Percentiles rank a stretch among this genome's conserved stretches.
Evolutionary conservation across 805 yeast genomes (phyloP).

Genomic region (Maudiozyma bulderi): DNA sequence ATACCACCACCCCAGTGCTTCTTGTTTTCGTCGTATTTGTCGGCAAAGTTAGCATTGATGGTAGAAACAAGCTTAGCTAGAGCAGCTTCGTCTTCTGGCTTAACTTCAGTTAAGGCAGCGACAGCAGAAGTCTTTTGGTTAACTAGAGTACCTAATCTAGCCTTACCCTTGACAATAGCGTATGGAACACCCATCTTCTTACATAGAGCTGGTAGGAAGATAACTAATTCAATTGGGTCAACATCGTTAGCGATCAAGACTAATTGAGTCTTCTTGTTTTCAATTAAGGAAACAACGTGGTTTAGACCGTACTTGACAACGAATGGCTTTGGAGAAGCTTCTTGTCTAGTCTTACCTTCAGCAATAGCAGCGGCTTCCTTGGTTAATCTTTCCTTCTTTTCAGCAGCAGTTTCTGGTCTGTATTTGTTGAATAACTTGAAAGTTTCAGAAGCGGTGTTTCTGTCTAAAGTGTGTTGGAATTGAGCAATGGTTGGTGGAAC

Average conservation of each 20-base stretch:
- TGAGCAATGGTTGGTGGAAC: conserved; percentile 98
- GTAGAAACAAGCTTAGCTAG: conserved; percentile 72
- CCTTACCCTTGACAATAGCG: conserved; percentile 97
- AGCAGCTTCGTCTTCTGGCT: conserved; percentile 88
- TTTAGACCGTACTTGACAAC: conserved; percentile 96
- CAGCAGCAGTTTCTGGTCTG: conserved; percentile 95
- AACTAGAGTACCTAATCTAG: conserved; percentile 93
- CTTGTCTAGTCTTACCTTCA: conserved; percentile 95
- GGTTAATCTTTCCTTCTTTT: conserved; percentile 98
- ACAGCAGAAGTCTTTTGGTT: conserved; percentile 97
- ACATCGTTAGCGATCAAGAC: conserved; percentile 98
- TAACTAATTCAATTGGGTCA: conserved; percentile 96
- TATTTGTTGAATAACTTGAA: conserved; percentile 97
- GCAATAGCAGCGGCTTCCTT: conserved; percentile 99
- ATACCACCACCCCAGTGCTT: conserved; percentile 99
- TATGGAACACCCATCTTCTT: conserved; percentile 99
- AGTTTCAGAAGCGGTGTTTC: conserved; percentile 96
- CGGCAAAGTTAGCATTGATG: conserved; percentile 85
- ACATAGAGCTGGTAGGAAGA: conserved; percentile 97
- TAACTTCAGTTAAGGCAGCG: conserved; percentile 94
- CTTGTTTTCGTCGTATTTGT: conserved; percentile 91
- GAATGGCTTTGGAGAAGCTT: conserved; percentile 93
- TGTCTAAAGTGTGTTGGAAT: conserved; percentile 92
- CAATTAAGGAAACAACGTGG: conserved; percentile 95
- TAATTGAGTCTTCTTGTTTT: conserved; percentile 97